A percentile compares a stretch with the other conserved stretches of the same genome.
Conservation (phyloP, 768 basidiomycete species). For the Pleurotus tuber-regium region DNA sequence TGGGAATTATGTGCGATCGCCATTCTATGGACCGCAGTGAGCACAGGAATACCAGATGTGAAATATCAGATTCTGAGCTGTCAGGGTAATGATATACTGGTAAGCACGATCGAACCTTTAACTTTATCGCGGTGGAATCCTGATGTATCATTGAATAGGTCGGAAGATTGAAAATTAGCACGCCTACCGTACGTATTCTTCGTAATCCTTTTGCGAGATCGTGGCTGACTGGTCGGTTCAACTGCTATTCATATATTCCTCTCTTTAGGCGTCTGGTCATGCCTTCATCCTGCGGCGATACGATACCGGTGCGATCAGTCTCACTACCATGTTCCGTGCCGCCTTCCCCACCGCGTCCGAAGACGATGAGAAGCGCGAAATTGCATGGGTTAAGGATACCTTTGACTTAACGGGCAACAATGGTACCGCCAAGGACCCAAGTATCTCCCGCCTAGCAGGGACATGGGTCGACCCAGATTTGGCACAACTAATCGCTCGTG, state of each 20-base stretch:
- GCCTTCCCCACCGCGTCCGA: slow-evolving; percentile 85
- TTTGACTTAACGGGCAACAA: slow-evolving; percentile 81
- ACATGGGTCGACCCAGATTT: slow-evolving; percentile 75
- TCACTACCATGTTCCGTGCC: slow-evolving; percentile 96
- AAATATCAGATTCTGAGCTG: slow-evolving; percentile 92
- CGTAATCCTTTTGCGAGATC: slow-evolving; percentile 1
- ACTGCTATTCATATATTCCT: slow-evolving; percentile 19
- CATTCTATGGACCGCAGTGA: slow-evolving; percentile 23
- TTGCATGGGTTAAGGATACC: slow-evolving; percentile 78
- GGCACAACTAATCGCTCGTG: slow-evolving; percentile 65
- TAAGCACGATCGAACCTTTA: slow-evolving; percentile 29
- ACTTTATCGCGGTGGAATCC: neutral
- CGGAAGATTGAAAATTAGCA: slow-evolving; percentile 81
- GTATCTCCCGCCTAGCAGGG: slow-evolving; percentile 78
- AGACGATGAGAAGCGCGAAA: slow-evolving; percentile 73
- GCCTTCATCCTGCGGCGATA: slow-evolving; percentile 94
- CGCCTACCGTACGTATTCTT: slow-evolving; percentile 64
- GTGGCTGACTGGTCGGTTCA: slow-evolving; percentile 15
- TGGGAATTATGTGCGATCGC: neutral
- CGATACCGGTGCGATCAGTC: slow-evolving; percentile 88
- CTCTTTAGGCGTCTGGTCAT: slow-evolving; percentile 64
- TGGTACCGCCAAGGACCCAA: slow-evolving; percentile 56
- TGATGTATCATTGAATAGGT: slow-evolving; percentile 55
- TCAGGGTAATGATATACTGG: slow-evolving; percentile 85
- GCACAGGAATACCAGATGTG: slow-evolving; percentile 57